Base-by-base conservation (phyloP, 179 eudicot genomes). In the Corrigiola litoralis region DNA sequence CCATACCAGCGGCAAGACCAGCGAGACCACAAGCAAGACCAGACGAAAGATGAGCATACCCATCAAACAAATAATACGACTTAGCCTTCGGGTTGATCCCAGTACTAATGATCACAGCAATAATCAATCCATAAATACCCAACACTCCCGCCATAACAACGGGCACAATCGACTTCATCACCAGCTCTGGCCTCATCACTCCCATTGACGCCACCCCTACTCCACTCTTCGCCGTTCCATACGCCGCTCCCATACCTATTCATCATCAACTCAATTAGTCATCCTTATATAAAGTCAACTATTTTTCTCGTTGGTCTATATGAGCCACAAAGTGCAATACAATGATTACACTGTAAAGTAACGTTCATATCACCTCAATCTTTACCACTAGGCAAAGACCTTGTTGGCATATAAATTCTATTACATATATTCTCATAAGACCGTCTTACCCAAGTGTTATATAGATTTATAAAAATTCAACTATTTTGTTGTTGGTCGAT, bases 191-290 rank as follows among this genome's bases (percentile, higher is more conserved):
- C 67, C 96, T 83, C 96, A 89, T 89, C 68, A 89, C 96, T 6
- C 96, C 96, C 96, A 89, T 89, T 11, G 96, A 89, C 28, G 96
- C 96, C 50, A 89, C 96, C 25, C 96, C 96, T 2, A 89, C 96
- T 1, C 96, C 96, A 45, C 96, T 89, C 84, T 89, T 89, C 1
- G 96, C 96, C 2, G 96, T 89, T 36, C 96, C 96, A 33, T 89
- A 89, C 5, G 96, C 96, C 1, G 96, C 96, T 46, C 96, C 96
- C 96, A 87, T 89, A 66, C 96, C 96, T 89, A 42, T 38, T 72
- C 56, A 21, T 25, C 46, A 38, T 24, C 38, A 50, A 41, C 64
- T 21, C 32, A 34, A 58, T 61, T 17, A 34, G 7, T 32, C 1
- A 48, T 8, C n/a, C 23, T 23, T 14, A 2, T 12, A 46, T n/a